Base-by-base conservation (phyloP, 805 yeast genomes). In the Nakazawaea anatomiae region DNA sequence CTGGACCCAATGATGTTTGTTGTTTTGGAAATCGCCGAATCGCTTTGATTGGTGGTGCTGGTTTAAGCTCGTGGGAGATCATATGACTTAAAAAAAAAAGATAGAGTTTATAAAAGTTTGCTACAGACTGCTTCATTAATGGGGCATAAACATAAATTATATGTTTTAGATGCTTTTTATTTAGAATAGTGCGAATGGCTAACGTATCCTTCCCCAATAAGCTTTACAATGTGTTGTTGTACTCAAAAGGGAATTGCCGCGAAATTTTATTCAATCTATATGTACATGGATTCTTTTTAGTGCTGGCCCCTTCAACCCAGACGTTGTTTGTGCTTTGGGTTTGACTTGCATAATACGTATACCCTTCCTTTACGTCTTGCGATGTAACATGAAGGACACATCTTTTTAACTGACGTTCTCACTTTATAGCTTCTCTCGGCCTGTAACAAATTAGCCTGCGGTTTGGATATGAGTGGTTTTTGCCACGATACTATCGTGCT, bases 291-390 rank as follows among this genome's bases (percentile, higher is more conserved):
- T 12, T 30, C 3, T 35, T 31, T 18, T 31, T 18, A 3, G 25
- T 18, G 25, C 25, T 18, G 25, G 25, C 25, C 3, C 25, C 10
- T 25, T 64, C 66, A 84, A 59, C 89, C 89, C 68, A 89, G 96
- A 68, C 96, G 88, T 70, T 91, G 97, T 70, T 91, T 91, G 70
- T 91, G 98, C 66, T 89, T 89, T 55, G 90, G 89, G 66, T 91
- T 89, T 45, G 94, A 76, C 67, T 91, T 94, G 76, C 99, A 92
- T 65, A 88, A 85, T 39, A 94, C 96, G 57, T 89, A 89, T 10
- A 91, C 92, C 61, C 94, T 78, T 41, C 99, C 99, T 71, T 91
- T 94, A 69, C 98, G 85, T 70, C 95, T 86, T 9, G 94, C 97
- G 69, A 89, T 80, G 59, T 85, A 87, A 67, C 99, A 94, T 66